phyloP scores from a whole-genome alignment of 805 yeast species.

The Torulaspora microellipsoides region DNA sequence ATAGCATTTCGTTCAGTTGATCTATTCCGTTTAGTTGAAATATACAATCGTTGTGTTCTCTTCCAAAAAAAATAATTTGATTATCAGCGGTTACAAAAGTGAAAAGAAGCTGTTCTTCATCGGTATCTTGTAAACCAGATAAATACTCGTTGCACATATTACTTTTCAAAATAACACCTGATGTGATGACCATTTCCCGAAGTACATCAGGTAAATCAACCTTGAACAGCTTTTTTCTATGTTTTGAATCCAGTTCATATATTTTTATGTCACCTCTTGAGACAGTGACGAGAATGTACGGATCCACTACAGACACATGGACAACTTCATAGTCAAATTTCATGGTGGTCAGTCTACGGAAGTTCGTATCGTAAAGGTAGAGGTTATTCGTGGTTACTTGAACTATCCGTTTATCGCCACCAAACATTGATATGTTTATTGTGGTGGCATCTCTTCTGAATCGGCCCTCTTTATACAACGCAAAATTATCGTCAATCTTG shows the following conservation, averaged over 20 bases:
- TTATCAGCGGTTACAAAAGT: conserved; percentile 75
- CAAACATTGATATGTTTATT: conserved; percentile 59
- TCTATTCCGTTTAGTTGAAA: conserved; percentile 38
- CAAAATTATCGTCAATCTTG: conserved; percentile 56
- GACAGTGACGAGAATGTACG: conserved; percentile 57
- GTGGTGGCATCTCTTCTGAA: conserved; percentile 63
- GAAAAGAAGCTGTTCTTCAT: conserved; percentile 40
- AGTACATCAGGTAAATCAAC: conserved; percentile 36
- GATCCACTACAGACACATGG: conserved; percentile 58
- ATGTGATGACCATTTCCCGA: conserved; percentile 54
- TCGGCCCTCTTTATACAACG: conserved; percentile 54
- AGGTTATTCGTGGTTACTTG: conserved; percentile 71
- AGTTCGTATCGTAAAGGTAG: conserved; percentile 56
- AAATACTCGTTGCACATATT: conserved; percentile 42
- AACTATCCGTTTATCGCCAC: conserved; percentile 52
- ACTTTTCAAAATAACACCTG: conserved; percentile 59
- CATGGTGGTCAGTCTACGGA: conserved; percentile 49
- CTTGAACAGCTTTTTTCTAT: conserved; percentile 35
- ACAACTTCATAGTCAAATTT: conserved; percentile 58
- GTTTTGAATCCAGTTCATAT: conserved; percentile 40
- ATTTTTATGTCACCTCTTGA: conserved; percentile 68
- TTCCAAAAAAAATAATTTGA: conserved; percentile 58
- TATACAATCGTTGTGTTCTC: conserved; percentile 42
- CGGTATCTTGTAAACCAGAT: conserved; percentile 20
- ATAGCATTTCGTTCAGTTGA: conserved; percentile 39